Evolutionary conservation across 2,329 filamentous ascomycete species (phyloP).

Genomic region (Aspergillus nomiae): DNA sequence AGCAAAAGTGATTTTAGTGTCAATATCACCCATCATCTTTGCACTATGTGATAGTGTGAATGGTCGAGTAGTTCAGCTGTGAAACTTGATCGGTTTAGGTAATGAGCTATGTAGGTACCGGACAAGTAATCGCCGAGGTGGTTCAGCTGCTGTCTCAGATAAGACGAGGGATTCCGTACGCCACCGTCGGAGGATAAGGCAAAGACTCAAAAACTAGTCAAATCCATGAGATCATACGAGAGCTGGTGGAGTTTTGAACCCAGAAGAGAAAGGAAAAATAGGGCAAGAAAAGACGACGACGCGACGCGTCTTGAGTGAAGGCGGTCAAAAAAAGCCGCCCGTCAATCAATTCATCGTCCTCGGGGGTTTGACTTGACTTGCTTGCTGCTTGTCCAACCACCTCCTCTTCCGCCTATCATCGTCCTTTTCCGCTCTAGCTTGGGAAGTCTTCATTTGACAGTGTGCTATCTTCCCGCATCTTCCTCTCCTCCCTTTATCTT

Average conservation of each 20-base stretch:
- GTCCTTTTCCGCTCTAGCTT: not conserved
- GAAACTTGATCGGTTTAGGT: not conserved
- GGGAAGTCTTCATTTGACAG: not conserved
- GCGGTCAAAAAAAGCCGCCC: conserved; percentile 7
- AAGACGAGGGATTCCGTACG: not conserved
- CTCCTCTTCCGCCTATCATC: not conserved
- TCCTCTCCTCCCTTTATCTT: not conserved
- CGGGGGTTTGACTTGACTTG: not conserved
- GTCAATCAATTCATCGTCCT: conserved; percentile 2
- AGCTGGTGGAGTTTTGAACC: not conserved
- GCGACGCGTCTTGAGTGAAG: conserved; percentile 8
- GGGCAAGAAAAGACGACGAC: conserved; percentile 4
- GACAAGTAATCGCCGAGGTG: not conserved
- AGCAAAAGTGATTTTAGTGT: not conserved
- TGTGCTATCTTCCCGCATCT: not conserved
- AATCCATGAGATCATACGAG: not conserved
- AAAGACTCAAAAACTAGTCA: not conserved
- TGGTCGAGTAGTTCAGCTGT: not conserved
- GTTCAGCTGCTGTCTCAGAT: not conserved
- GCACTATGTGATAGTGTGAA: too few species aligned
- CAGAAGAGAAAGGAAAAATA: not conserved
- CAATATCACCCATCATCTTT: not conserved
- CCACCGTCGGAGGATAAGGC: not conserved
- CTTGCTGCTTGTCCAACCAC: conserved; percentile 4
- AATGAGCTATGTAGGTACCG: not conserved